A percentile compares a stretch with the other conserved stretches of the same genome.
phyloP scores from a whole-genome alignment of 805 yeast species.

The Kodamaea kakaduensis region DNA sequence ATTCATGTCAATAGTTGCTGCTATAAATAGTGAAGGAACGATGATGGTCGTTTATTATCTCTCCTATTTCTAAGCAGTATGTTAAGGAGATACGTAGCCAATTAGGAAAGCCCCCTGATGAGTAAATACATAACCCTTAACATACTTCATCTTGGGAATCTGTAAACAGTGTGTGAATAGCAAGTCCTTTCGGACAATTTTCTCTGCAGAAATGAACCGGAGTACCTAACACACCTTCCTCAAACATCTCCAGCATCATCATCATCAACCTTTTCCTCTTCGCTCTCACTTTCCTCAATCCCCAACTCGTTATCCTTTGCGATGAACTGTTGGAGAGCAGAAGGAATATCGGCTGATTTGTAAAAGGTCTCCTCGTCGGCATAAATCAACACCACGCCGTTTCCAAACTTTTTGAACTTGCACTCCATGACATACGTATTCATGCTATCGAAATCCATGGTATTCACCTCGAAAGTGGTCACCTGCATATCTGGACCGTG shows the following conservation, averaged over 20 bases:
- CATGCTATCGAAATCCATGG: conserved; percentile 19
- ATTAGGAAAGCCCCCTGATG: no score
- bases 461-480: conserved; percentile 17
- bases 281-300: conserved; percentile 1
- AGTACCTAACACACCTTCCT: no score
- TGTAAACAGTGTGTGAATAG: no score
- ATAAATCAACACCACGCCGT: conserved; percentile 18
- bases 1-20: no score
- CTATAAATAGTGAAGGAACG: no score
- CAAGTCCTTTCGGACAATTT: no score
- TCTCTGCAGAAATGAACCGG: no score
- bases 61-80: no score
- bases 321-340: conserved; percentile 2
- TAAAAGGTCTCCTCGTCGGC: conserved; percentile 13
- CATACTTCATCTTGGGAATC: no score
- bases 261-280: conserved; percentile 1
- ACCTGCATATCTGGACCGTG: conserved; percentile 11
- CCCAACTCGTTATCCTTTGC: conserved; percentile 7
- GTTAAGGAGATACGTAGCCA: no score
- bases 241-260: background rate
- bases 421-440: conserved; percentile 15
- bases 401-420: conserved; percentile 10
- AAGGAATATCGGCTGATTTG: conserved; percentile 4
- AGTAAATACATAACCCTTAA: no score
- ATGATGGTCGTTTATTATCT: no score